phyloP scores from a whole-genome alignment of 129 eudicot species.

The Gnaphalium uliginosum region DNA sequence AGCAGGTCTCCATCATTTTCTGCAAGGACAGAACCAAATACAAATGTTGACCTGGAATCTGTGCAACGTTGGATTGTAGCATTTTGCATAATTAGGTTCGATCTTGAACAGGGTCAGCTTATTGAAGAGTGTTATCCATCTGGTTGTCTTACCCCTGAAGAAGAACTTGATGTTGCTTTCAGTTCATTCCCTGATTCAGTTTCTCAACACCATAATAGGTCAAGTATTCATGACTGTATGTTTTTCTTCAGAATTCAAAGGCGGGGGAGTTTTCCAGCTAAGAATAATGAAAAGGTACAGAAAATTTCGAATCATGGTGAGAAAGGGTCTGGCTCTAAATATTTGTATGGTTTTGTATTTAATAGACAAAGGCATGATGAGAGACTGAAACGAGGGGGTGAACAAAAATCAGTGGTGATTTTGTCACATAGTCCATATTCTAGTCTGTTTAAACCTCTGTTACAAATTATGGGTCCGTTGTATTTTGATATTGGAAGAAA shows the following conservation, averaged over 20 bases:
- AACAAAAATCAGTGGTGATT: slow-evolving; percentile 92
- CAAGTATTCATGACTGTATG: slow-evolving; percentile 91
- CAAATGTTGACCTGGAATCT: slow-evolving; percentile 57
- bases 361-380: slow-evolving; percentile 98
- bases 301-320: slow-evolving; percentile 10
- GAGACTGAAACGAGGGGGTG: slow-evolving; percentile 93
- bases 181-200: slow-evolving; percentile 98
- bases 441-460: slow-evolving; percentile 82
- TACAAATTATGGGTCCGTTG: slow-evolving; percentile 95
- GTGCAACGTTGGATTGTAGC: slow-evolving; percentile 83
- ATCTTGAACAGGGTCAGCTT: slow-evolving; percentile 93
- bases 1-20: slow-evolving; percentile 86
- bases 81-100: slow-evolving; percentile 87
- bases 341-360: slow-evolving; percentile 91
- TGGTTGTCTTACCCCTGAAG: slow-evolving; percentile 78
- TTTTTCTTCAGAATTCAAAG: slow-evolving; percentile 82
- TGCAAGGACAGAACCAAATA: slow-evolving; percentile 49
- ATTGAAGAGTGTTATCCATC: slow-evolving; percentile 96
- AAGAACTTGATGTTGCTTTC: slow-evolving; percentile 87
- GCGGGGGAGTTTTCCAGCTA: slow-evolving; percentile 32
- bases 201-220: slow-evolving; percentile 86
- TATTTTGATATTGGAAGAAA: slow-evolving; percentile 85
- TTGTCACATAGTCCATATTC: slow-evolving; percentile 80
- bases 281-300: slow-evolving; percentile 10
- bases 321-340: slow-evolving; percentile 39